A percentile compares a stretch with the other conserved stretches of the same genome.
These are phyloP conservation scores for Fonsecaea pugnacius DNA, from an alignment of 2,329 filamentous ascomycete species.

Conservation along the genomic window DNA sequence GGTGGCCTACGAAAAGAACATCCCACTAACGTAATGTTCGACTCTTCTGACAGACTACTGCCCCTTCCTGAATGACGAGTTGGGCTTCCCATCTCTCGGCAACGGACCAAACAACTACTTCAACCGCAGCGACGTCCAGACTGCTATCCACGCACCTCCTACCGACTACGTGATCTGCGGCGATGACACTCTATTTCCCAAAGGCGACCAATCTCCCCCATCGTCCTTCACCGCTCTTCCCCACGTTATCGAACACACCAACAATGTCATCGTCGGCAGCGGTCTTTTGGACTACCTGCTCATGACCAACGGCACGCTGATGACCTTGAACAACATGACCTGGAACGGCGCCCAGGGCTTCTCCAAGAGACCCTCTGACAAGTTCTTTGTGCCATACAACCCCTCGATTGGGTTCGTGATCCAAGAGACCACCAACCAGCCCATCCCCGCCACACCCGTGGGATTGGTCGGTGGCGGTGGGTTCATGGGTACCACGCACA, in stretches of 20 bases:
- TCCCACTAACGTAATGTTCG: background rate
- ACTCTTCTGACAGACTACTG: conserved; percentile 66
- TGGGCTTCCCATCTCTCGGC: conserved; percentile 61
- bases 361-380: conserved; percentile 46
- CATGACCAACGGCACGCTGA: conserved; percentile 56
- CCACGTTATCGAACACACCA: conserved; percentile 56
- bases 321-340: conserved; percentile 60
- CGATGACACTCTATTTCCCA: conserved; percentile 43
- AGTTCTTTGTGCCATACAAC: conserved; percentile 52
- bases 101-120: conserved; percentile 63
- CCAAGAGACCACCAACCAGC: conserved; percentile 35
- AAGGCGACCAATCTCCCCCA: conserved; percentile 55
- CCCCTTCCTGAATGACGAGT: conserved; percentile 69
- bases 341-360: conserved; percentile 58
- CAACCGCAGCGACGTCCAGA: conserved; percentile 58
- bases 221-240: conserved; percentile 29
- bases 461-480: conserved; percentile 47
- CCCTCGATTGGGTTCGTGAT: conserved; percentile 44
- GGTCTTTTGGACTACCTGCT: conserved; percentile 57
- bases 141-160: conserved; percentile 54
- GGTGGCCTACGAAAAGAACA: background rate
- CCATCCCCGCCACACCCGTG: conserved; percentile 40
- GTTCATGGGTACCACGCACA: conserved; percentile 47
- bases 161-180: conserved; percentile 51
- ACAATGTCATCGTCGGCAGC: conserved; percentile 56